phyloP scores from a whole-genome alignment of 371 early-diverging fungal species.

The Mucor lusitanicus region DNA sequence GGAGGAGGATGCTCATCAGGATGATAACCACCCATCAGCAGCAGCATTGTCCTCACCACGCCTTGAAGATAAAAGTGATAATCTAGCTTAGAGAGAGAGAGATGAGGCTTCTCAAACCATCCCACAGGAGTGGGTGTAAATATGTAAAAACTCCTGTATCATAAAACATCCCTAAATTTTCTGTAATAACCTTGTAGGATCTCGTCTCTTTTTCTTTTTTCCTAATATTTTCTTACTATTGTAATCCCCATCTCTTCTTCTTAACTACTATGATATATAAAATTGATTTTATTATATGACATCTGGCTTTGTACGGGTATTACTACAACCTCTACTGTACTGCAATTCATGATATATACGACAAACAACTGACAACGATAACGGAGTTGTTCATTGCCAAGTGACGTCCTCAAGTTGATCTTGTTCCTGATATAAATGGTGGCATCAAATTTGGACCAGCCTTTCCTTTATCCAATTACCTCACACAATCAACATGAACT shows the following conservation, averaged over 20 bases:
- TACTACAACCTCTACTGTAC: too few species aligned
- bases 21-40: neutral
- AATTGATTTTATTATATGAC: neutral
- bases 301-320: too few species aligned
- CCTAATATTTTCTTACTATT: neutral
- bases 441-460: neutral
- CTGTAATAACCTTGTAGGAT: neutral
- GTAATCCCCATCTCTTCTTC: neutral
- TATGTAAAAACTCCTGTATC: constrained; percentile 27
- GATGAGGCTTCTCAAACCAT: neutral
- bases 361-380: too few species aligned
- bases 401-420: neutral
- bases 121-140: constrained; percentile 24
- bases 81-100: constrained; percentile 1
- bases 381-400: too few species aligned
- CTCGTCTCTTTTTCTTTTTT: neutral
- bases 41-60: neutral
- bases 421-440: neutral
- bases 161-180: constrained; percentile 7
- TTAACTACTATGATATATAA: neutral
- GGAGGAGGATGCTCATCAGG: neutral
- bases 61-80: neutral
- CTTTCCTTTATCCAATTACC: neutral
- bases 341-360: too few species aligned
- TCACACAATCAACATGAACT: constrained; percentile 17